phyloP scores from a whole-genome alignment of 805 yeast genomes.

The Lipomyces kockii region DNA sequence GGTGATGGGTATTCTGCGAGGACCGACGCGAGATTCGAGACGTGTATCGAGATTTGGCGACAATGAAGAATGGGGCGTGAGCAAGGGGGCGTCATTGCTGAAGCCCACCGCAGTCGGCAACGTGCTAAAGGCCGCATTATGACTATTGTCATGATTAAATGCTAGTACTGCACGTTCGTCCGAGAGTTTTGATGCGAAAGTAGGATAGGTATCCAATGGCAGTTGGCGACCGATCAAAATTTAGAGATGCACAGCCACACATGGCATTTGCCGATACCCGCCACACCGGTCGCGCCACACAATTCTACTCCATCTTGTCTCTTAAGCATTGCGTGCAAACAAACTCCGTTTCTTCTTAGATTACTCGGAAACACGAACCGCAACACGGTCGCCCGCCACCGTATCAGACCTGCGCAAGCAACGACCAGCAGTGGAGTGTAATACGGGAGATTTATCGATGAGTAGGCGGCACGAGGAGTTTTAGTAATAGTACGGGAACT shows the following conservation, averaged over 20 bases:
- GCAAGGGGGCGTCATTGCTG: neutral
- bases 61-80: neutral
- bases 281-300: neutral
- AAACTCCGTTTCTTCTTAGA: no score
- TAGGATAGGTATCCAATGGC: neutral
- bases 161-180: neutral
- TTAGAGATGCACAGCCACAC: neutral
- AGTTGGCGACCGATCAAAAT: neutral
- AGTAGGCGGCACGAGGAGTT: neutral
- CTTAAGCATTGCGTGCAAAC: no score
- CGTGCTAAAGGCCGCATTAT: neutral
- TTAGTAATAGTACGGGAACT: neutral
- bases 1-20: conserved; percentile 2
- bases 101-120: neutral
- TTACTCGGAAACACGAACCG: neutral
- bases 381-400: neutral
- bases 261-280: neutral
- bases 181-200: neutral
- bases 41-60: conserved; percentile 22
- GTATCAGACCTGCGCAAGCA: neutral
- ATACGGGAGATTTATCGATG: neutral
- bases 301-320: neutral
- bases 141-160: neutral
- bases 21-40: conserved; percentile 19
- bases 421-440: neutral